A percentile compares a stretch with the other conserved stretches of the same genome.
Conservation (phyloP, 331 rosid genomes). For the Saraca asoca region DNA sequence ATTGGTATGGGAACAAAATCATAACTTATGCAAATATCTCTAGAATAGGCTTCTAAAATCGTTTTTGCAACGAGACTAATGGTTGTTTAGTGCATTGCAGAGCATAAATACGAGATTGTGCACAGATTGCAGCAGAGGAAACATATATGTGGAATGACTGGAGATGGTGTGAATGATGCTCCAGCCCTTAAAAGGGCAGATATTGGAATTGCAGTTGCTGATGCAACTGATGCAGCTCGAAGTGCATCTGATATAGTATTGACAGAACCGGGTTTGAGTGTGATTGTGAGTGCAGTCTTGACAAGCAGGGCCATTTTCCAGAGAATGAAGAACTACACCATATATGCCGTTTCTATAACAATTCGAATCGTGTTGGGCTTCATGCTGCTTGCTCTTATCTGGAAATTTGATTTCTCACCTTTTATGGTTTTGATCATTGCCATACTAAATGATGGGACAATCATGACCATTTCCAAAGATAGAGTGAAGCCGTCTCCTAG, state of each 20-base stretch:
- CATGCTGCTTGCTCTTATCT: slow-evolving; percentile 78
- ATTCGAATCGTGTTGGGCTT: slow-evolving; percentile 84
- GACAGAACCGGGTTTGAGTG: slow-evolving; percentile 92
- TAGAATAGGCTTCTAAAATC: no score
- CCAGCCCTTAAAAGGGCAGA: slow-evolving; percentile 89
- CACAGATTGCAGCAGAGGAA: slow-evolving; percentile 77
- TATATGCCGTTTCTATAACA: slow-evolving; percentile 92
- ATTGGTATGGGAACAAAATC: no score
- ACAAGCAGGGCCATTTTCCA: slow-evolving; percentile 95
- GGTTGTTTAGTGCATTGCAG: slow-evolving; percentile 44
- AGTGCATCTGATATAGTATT: slow-evolving; percentile 89
- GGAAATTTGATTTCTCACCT: slow-evolving; percentile 94
- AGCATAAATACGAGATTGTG: slow-evolving; percentile 91
- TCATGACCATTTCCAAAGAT: slow-evolving; percentile 95
- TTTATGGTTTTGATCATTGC: slow-evolving; percentile 92
- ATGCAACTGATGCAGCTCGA: slow-evolving; percentile 96
- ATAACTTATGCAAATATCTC: no score
- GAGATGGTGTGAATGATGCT: slow-evolving; percentile 97
- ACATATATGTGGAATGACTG: slow-evolving; percentile 93
- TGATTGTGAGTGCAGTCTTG: slow-evolving; percentile 81
- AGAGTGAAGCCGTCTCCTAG: slow-evolving; percentile 90
- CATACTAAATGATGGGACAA: slow-evolving; percentile 88
- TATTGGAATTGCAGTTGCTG: slow-evolving; percentile 91
- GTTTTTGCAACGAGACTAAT: no score
- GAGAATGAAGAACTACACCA: slow-evolving; percentile 95